Conservation (phyloP, 2,329 filamentous ascomycete species). For the Rugonectria rugulosa region DNA sequence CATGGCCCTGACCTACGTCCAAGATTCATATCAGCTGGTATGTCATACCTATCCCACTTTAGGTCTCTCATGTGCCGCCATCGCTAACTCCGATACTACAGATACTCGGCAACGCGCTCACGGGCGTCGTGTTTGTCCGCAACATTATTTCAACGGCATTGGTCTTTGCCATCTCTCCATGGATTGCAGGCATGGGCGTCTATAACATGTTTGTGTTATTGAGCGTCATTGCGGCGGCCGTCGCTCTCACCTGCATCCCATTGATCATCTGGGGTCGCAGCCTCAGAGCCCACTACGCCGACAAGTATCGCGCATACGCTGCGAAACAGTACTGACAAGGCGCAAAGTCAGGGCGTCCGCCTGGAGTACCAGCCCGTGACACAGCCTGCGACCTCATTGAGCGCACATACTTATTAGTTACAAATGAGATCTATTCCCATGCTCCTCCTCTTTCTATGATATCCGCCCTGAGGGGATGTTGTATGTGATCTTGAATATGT, state of each 20-base stretch:
- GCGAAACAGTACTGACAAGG: slow-evolving; percentile 25
- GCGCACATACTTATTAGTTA: no score
- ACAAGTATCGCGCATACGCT: slow-evolving; percentile 22
- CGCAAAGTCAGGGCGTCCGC: no score
- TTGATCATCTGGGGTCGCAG: slow-evolving; percentile 26
- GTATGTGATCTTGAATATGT: no score
- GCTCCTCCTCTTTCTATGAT: no score
- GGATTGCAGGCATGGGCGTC: slow-evolving; percentile 25
- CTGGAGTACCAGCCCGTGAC: no score
- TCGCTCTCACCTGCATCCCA: slow-evolving; percentile 24
- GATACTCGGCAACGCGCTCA: slow-evolving; percentile 27
- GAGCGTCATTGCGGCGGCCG: slow-evolving; percentile 14
- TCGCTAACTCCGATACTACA: neutral
- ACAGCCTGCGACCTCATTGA: no score
- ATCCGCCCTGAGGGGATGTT: no score
- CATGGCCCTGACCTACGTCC: slow-evolving; percentile 27
- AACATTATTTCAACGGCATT: slow-evolving; percentile 24
- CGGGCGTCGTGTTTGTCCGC: slow-evolving; percentile 26
- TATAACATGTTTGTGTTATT: slow-evolving; percentile 29
- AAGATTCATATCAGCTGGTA: slow-evolving; percentile 30
- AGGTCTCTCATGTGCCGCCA: neutral
- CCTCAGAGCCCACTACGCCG: slow-evolving; percentile 18
- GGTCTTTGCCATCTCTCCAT: slow-evolving; percentile 24
- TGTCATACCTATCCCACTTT: fast-evolving
- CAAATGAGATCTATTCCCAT: no score